A percentile compares a stretch with the other conserved stretches of the same genome.
These are phyloP conservation scores for Lasiodiplodia theobromae DNA, from an alignment of 2,329 filamentous ascomycete genomes.

Conservation along the genomic window DNA sequence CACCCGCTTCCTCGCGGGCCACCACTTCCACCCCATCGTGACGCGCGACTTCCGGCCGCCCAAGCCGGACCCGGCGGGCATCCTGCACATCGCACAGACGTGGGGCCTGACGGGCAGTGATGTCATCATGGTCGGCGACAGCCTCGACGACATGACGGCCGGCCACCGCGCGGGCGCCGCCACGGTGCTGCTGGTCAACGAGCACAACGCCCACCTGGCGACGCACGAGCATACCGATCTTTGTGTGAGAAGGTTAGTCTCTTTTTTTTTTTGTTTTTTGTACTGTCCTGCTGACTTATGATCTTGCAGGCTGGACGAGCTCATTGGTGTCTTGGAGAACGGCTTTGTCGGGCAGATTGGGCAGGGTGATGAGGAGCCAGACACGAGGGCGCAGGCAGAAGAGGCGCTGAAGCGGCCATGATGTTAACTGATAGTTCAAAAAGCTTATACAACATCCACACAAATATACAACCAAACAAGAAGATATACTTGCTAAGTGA, in stretches of 20 bases:
- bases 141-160: constrained; percentile 91
- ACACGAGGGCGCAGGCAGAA: constrained; percentile 37
- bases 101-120: constrained; percentile 64
- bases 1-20: constrained; percentile 72
- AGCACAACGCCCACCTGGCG: constrained; percentile 75
- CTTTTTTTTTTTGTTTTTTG: neutral
- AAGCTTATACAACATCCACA: neutral
- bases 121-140: constrained; percentile 66
- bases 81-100: constrained; percentile 79
- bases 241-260: constrained; percentile 60
- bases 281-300: neutral
- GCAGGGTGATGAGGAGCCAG: constrained; percentile 38
- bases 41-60: constrained; percentile 83
- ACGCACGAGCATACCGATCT: constrained; percentile 80
- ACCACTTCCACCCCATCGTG: constrained; percentile 78
- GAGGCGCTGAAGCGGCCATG: constrained; percentile 32
- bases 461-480: neutral
- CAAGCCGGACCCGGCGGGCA: constrained; percentile 88
- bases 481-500: neutral
- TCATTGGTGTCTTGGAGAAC: constrained; percentile 75
- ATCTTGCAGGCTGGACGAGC: constrained; percentile 69
- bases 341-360: constrained; percentile 68
- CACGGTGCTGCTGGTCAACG: constrained; percentile 86
- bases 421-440: neutral
- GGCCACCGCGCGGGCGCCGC: constrained; percentile 83